These are phyloP conservation scores for Phytophthora foliorum DNA, from an alignment of 352 stramenopile genomes.

Conservation along the genomic window DNA sequence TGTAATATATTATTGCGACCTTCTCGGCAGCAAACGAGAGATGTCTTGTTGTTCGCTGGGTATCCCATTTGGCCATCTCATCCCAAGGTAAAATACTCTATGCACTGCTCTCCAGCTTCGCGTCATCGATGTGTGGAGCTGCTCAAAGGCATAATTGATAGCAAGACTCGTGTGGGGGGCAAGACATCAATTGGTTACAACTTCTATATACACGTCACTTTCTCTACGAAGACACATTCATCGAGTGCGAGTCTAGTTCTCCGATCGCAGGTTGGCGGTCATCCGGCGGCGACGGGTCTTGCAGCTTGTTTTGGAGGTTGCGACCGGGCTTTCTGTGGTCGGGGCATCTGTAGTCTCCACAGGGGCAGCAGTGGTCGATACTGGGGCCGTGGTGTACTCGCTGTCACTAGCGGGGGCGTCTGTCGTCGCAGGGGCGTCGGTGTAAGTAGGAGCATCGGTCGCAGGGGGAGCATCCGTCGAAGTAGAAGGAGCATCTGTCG, in stretches of 20 bases:
- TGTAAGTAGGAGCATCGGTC: constrained; percentile 8
- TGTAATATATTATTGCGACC: no score
- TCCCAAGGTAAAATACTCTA: not conserved
- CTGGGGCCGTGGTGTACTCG: constrained; percentile 20
- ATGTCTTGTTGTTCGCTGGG: no score
- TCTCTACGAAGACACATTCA: constrained; percentile 13
- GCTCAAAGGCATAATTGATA: not conserved
- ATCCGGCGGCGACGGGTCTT: constrained; percentile 35
- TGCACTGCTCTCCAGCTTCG: not conserved
- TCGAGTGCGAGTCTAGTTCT: constrained; percentile 34
- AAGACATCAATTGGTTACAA: constrained; percentile 7
- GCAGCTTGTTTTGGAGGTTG: constrained; percentile 22
- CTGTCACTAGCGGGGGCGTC: constrained; percentile 20
- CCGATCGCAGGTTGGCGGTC: constrained; percentile 41
- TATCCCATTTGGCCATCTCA: no score
- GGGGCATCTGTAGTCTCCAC: constrained; percentile 12
- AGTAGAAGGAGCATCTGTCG: constrained; percentile 3
- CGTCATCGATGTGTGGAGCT: not conserved
- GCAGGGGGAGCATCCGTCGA: not conserved
- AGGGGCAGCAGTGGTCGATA: constrained; percentile 16
- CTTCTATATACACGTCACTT: not conserved
- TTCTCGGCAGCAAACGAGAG: no score
- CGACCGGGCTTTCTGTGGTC: constrained; percentile 11
- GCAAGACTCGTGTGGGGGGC: not conserved
- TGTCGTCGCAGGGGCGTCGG: not conserved